Conservation (phyloP, 169 alveolate species). For the Plasmodium adleri region DNA sequence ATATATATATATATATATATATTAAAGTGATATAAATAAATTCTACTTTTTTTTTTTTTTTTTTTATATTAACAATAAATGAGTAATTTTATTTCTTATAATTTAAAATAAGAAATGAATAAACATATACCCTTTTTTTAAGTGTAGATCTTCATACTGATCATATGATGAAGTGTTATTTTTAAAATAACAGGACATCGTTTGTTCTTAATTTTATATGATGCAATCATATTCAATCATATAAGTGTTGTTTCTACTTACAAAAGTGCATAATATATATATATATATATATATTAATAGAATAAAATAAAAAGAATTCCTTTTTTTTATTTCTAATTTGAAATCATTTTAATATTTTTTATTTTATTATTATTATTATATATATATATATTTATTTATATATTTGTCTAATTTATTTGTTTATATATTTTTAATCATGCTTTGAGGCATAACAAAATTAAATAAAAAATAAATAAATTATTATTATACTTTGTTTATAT, state of each 20-base stretch:
- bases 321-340: constrained; percentile 61
- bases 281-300: not conserved
- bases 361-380: constrained; percentile 8
- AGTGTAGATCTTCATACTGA: not conserved
- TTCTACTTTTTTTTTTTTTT: too few species aligned
- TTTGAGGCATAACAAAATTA: constrained; percentile 49
- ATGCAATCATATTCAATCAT: not conserved
- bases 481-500: constrained; percentile 10
- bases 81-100: too few species aligned
- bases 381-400: too few species aligned
- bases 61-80: too few species aligned
- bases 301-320: constrained; percentile 1
- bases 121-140: not conserved
- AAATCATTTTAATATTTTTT: constrained; percentile 6
- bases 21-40: too few species aligned
- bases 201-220: constrained; percentile 3
- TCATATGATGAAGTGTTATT: not conserved
- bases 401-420: too few species aligned
- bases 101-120: too few species aligned
- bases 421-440: constrained; percentile 28
- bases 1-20: too few species aligned
- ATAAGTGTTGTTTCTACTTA: not conserved
- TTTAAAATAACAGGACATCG: not conserved
- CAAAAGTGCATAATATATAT: not conserved
- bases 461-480: constrained; percentile 29